Evolutionary conservation across 83 land plant genomes (phyloP), one percentile per base, ranked within the genome.

Genomic region (Diphasiastrum complanatum): DNA sequence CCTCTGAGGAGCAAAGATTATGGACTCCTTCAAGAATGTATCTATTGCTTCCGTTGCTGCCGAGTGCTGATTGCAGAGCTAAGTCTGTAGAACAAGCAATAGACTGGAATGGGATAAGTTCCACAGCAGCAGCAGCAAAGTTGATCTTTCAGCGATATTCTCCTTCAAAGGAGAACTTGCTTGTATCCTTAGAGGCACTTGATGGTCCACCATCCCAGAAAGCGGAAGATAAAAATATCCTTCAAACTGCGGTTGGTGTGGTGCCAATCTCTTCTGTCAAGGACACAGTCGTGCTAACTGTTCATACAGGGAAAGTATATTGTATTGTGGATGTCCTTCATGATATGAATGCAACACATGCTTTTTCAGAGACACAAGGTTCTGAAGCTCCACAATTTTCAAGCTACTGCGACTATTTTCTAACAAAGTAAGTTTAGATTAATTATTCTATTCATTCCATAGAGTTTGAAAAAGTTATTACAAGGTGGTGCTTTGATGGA

Each of bases 291-390:
- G 87, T 89, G 27, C 2, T 95, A 54, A 80, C 97, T 14, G 59
- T 76, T 31, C 97, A 95, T 60, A 86, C 93, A 1, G 97, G 89
- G 18, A 84, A 71, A 64, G 68, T 93, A 20, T 89, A 85, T 66
- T 77, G 75, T 24, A 63, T 88, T 47, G 23, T 76, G 22, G 77
- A 83, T 4, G 73, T 79, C 2, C 33, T 78, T 28, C 11, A 4
- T 53, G 79, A 82, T 45, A 62, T 23, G 34, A 78, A 76, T 65
- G 81, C 90, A 61, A 76, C 71, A 5, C 76, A 77, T 74, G 78
- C 84, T 27, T 86, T 87, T 35, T 47, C 19, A 10, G 51, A 19
- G 51, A 55, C 27, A 8, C 1, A 60, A 30, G 24, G 22, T 28
- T 24, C 29, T 18, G 68, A 19, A 11, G 5, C 65, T 31, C 24